A percentile compares a stretch with the other conserved stretches of the same genome.
Conservation (phyloP, 83 land plant species). For the Thuja plicata region DNA sequence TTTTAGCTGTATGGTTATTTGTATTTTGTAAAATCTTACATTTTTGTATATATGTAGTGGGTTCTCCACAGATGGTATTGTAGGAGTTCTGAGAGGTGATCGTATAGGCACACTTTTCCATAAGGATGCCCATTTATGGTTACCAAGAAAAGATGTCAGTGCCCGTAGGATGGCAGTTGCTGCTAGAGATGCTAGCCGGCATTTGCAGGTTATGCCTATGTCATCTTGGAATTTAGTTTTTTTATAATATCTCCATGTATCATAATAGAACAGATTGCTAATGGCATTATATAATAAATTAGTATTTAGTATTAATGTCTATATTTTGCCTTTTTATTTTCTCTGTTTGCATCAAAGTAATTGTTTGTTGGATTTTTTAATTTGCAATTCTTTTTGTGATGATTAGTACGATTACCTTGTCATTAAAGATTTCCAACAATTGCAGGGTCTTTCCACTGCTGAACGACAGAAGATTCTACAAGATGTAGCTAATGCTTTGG, state of each 20-base stretch:
- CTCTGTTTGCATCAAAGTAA: not conserved
- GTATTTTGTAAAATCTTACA: not conserved
- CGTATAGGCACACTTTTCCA: slow-evolving; percentile 92
- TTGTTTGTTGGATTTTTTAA: not conserved
- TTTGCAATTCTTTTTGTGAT: not conserved
- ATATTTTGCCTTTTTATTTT: not conserved
- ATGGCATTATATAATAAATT: not conserved
- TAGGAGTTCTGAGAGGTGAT: slow-evolving; percentile 78
- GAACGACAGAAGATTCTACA: slow-evolving; percentile 64
- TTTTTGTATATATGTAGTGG: slow-evolving; percentile 63
- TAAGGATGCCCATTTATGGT: slow-evolving; percentile 74
- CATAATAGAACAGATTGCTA: not conserved
- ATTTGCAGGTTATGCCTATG: slow-evolving; percentile 59
- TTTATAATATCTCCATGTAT: not conserved
- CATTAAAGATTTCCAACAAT: not conserved
- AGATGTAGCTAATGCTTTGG: slow-evolving; percentile 86
- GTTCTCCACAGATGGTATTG: slow-evolving; percentile 57
- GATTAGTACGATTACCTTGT: not conserved
- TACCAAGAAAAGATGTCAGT: slow-evolving; percentile 41
- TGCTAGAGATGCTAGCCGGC: slow-evolving; percentile 86
- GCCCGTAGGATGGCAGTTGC: slow-evolving; percentile 96
- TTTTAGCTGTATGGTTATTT: not conserved
- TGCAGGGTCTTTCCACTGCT: slow-evolving; percentile 49
- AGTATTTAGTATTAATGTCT: not conserved
- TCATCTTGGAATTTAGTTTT: not conserved